A percentile compares a stretch with the other conserved stretches of the same genome.
Conservation (phyloP, 805 yeast genomes). For the Cyberlindnera saturnus region DNA sequence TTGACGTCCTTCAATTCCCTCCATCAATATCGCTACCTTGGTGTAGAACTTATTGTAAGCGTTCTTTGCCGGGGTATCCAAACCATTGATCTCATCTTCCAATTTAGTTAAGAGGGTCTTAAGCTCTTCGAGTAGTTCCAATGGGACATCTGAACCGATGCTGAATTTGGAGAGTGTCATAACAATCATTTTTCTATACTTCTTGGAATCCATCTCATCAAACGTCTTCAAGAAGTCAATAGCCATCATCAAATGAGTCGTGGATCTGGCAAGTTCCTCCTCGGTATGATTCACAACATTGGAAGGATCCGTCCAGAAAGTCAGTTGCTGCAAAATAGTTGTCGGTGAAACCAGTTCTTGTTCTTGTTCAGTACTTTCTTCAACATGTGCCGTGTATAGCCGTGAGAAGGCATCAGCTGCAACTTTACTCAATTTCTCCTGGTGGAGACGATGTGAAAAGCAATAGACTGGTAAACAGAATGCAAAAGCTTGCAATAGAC, state of each 20-base stretch:
- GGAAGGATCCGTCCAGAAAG: slow-evolving; percentile 82
- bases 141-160: slow-evolving; percentile 29
- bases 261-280: slow-evolving; percentile 35
- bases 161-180: slow-evolving; percentile 43
- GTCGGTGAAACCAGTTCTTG: slow-evolving; percentile 35
- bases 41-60: slow-evolving; percentile 27
- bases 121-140: slow-evolving; percentile 23
- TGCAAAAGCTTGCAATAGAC: slow-evolving; percentile 70
- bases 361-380: slow-evolving; percentile 27
- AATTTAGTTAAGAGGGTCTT: slow-evolving; percentile 23
- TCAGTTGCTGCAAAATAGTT: slow-evolving; percentile 59
- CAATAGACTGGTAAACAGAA: slow-evolving; percentile 88
- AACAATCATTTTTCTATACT: slow-evolving; percentile 48
- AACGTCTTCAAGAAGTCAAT: slow-evolving; percentile 48
- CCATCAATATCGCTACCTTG: slow-evolving; percentile 16
- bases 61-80: slow-evolving; percentile 30
- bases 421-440: slow-evolving; percentile 53
- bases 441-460: slow-evolving; percentile 69
- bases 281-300: slow-evolving; percentile 47
- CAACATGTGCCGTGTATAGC: slow-evolving; percentile 40
- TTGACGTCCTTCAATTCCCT: slow-evolving; percentile 15
- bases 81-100: slow-evolving; percentile 23
- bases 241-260: slow-evolving; percentile 52
- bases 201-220: slow-evolving; percentile 39
- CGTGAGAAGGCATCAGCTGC: slow-evolving; percentile 63